Evolutionary conservation across 106 monocot species (phyloP).

Genomic region (Acorus calamus): DNA sequence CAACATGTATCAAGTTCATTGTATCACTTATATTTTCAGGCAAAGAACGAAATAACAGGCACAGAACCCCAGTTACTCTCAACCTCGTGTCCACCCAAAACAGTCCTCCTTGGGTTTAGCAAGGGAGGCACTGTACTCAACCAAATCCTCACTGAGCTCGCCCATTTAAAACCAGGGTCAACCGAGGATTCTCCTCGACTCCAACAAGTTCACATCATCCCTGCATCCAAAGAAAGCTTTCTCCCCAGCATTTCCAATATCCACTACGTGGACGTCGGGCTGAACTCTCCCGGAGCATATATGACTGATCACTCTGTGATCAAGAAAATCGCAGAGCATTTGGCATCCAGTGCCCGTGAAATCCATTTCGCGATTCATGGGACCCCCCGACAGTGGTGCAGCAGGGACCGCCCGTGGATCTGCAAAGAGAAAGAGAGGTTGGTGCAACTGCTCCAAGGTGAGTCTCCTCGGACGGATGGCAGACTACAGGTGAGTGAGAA

Average conservation of each 20-base stretch:
- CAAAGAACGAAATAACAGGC: too few species aligned
- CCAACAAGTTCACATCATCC: slow-evolving; percentile 13
- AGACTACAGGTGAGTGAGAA: slow-evolving; percentile 45
- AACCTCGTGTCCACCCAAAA: slow-evolving; percentile 25
- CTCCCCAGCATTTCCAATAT: slow-evolving; percentile 59
- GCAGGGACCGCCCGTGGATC: slow-evolving; percentile 62
- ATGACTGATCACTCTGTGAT: slow-evolving; percentile 40
- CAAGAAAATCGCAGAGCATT: slow-evolving; percentile 15
- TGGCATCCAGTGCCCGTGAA: background rate
- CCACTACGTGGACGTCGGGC: slow-evolving; percentile 89
- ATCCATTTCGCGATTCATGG: slow-evolving; percentile 65
- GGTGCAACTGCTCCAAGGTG: slow-evolving; percentile 33
- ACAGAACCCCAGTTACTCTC: background rate
- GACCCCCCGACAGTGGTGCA: slow-evolving; percentile 85
- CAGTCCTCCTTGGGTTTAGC: slow-evolving; percentile 79
- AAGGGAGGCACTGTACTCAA: slow-evolving; percentile 84
- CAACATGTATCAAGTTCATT: too few species aligned
- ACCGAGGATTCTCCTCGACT: background rate
- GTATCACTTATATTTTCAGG: too few species aligned
- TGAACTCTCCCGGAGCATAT: slow-evolving; percentile 74
- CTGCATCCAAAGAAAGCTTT: slow-evolving; percentile 28
- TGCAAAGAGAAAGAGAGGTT: slow-evolving; percentile 50
- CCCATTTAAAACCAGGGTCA: slow-evolving; percentile 15
- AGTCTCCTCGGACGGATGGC: slow-evolving; percentile 28
- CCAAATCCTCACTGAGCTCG: slow-evolving; percentile 72